phyloP scores from a whole-genome alignment of 2,329 filamentous ascomycete genomes.

The Xylariaceae sp. region DNA sequence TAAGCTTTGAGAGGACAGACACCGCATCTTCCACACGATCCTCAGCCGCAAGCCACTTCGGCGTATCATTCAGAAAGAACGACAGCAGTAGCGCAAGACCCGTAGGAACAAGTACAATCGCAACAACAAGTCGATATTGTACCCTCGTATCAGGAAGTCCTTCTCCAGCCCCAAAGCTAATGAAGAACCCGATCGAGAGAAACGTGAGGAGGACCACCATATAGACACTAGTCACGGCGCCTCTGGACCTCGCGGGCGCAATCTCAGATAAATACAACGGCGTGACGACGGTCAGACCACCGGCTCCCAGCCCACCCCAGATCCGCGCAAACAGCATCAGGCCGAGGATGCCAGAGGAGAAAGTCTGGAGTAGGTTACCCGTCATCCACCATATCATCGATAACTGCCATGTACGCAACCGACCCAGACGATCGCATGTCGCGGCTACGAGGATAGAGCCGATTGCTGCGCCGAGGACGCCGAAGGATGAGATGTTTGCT shows the following conservation, averaged over 20 bases:
- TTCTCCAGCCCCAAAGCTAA: too few relatives aligned
- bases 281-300: constrained; percentile 59
- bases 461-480: constrained; percentile 81
- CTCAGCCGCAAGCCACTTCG: constrained; percentile 52
- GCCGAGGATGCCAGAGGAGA: constrained; percentile 54
- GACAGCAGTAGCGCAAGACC: constrained; percentile 62
- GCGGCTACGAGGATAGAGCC: constrained; percentile 68
- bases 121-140: too few relatives aligned
- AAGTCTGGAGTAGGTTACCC: constrained; percentile 70
- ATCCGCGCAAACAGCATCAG: constrained; percentile 60
- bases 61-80: too few relatives aligned
- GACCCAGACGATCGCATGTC: constrained; percentile 63
- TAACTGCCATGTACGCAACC: constrained; percentile 59
- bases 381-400: constrained; percentile 63
- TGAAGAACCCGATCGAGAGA: too few relatives aligned
- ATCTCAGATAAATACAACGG: constrained; percentile 60
- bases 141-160: too few relatives aligned
- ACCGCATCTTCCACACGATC: constrained; percentile 56
- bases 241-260: constrained; percentile 59
- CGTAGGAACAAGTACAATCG: constrained; percentile 47
- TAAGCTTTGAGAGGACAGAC: constrained; percentile 50
- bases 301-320: constrained; percentile 60
- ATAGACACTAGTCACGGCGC: constrained; percentile 54
- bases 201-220: too few relatives aligned
- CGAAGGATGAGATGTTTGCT: constrained; percentile 75